Percentiles rank a stretch among this genome's conserved stretches.
These are phyloP conservation scores for Ustilago lituana DNA, from an alignment of 1,284 basidiomycete species.

Conservation along the genomic window DNA sequence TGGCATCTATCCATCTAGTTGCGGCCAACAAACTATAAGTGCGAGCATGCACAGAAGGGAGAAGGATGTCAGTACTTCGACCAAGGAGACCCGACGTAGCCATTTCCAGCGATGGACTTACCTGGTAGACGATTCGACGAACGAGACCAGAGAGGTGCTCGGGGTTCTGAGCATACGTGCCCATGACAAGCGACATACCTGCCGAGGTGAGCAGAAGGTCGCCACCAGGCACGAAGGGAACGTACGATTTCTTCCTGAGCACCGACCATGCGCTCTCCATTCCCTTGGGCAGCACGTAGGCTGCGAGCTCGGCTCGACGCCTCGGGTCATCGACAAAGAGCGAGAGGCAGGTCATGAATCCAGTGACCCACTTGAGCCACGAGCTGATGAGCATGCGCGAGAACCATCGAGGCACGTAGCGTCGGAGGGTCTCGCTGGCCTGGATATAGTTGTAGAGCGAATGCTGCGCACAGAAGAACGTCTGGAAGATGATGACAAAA, in stretches of 20 bases:
- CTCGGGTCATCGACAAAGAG: constrained; percentile 87
- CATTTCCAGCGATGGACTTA: not conserved
- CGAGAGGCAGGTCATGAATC: constrained; percentile 79
- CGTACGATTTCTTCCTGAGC: constrained; percentile 78
- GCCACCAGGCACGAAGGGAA: constrained; percentile 76
- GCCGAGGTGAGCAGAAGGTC: constrained; percentile 75
- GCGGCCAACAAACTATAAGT: constrained; percentile 50
- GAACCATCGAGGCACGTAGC: constrained; percentile 69
- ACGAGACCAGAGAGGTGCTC: constrained; percentile 87
- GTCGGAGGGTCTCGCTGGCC: constrained; percentile 21
- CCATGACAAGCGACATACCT: constrained; percentile 93
- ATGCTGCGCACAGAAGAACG: constrained; percentile 79
- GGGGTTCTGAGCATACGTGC: constrained; percentile 81
- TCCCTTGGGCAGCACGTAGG: constrained; percentile 93
- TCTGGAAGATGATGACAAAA: constrained; percentile 89
- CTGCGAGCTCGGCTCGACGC: constrained; percentile 83
- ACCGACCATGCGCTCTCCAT: constrained; percentile 77
- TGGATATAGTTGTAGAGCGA: constrained; percentile 70
- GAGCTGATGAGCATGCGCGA: constrained; percentile 75
- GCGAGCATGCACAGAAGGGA: not conserved
- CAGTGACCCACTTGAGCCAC: constrained; percentile 75
- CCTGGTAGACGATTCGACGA: constrained; percentile 84
- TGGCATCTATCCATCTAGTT: constrained; percentile 33
- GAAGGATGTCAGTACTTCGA: not conserved
- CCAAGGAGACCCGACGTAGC: no score